Conservation (phyloP, 768 basidiomycete species). For the Sarcodon aspratus region DNA sequence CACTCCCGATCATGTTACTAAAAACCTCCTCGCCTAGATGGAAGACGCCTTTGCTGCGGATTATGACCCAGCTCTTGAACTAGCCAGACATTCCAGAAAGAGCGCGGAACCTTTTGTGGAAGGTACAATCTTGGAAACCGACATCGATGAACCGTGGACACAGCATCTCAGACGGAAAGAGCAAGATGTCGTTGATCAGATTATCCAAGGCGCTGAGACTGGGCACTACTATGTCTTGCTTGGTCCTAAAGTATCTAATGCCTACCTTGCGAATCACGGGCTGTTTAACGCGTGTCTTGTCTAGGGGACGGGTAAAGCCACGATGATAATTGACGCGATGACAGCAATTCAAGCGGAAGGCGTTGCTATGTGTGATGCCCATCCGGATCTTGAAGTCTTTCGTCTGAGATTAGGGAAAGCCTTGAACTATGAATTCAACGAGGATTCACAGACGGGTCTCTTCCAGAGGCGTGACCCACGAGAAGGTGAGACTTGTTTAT, state of each 20-base stretch:
- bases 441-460: conserved; percentile 69
- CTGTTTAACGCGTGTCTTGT: conserved; percentile 2
- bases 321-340: conserved; percentile 82
- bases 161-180: conserved; percentile 61
- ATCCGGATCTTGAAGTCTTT: conserved; percentile 83
- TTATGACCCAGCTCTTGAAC: conserved; percentile 75
- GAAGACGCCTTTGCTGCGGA: conserved; percentile 69
- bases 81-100: conserved; percentile 35
- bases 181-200: conserved; percentile 65
- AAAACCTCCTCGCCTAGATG: conserved; percentile 36
- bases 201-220: conserved; percentile 61
- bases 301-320: conserved; percentile 73
- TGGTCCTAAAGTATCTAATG: conserved; percentile 52
- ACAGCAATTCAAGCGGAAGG: conserved; percentile 57
- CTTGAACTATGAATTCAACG: conserved; percentile 77
- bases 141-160: conserved; percentile 34
- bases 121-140: conserved; percentile 15
- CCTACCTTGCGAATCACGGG: conserved; percentile 6
- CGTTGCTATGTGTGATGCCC: conserved; percentile 70
- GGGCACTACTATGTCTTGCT: conserved; percentile 72
- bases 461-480: conserved; percentile 78
- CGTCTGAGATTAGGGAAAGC: conserved; percentile 77
- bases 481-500: conserved; percentile 38
- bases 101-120: conserved; percentile 15
- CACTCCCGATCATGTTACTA: neutral